These are phyloP conservation scores for Chalaropsis ovoidea DNA, from an alignment of 2,329 filamentous ascomycete genomes.

Conservation along the genomic window DNA sequence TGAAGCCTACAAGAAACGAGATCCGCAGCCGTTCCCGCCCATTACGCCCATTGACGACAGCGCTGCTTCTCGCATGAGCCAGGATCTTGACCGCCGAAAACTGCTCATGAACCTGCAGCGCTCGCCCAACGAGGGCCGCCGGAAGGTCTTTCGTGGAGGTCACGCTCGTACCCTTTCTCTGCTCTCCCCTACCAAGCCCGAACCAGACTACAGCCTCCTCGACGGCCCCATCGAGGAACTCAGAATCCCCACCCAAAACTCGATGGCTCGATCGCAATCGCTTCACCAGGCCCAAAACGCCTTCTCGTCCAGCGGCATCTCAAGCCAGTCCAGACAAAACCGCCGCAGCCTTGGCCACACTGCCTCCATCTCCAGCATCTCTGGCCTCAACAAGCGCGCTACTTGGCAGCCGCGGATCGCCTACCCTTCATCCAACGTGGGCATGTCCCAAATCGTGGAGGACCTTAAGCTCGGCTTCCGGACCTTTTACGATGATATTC, in stretches of 20 bases:
- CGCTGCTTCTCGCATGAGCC: conserved; percentile 34
- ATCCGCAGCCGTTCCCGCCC: conserved; percentile 37
- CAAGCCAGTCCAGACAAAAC: conserved; percentile 12
- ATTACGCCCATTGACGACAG: conserved; percentile 33
- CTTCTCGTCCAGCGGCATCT: conserved; percentile 19
- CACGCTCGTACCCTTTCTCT: conserved; percentile 63
- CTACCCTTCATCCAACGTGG: conserved; percentile 33
- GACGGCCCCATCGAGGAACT: conserved; percentile 40
- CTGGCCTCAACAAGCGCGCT: conserved; percentile 44
- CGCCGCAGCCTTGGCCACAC: conserved; percentile 15
- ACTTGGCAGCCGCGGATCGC: conserved; percentile 47
- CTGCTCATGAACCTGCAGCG: conserved; percentile 48
- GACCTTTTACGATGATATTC: conserved; percentile 90
- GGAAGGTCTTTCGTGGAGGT: conserved; percentile 59
- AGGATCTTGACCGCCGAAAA: conserved; percentile 65
- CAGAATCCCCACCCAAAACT: conserved; percentile 30
- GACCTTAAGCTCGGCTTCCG: conserved; percentile 83
- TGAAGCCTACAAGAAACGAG: conserved; percentile 66
- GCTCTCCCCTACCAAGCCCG: conserved; percentile 56
- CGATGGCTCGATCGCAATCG: conserved; percentile 25
- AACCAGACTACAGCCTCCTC: conserved; percentile 37
- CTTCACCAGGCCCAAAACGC: conserved; percentile 23
- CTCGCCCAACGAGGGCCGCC: conserved; percentile 37
- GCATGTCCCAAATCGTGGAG: conserved; percentile 68
- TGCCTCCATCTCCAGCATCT: conserved; percentile 29